Evolutionary conservation across 352 stramenopile species (phyloP), one percentile per base, ranked within the genome.

Genomic region (Thalassiosira delicatula): DNA sequence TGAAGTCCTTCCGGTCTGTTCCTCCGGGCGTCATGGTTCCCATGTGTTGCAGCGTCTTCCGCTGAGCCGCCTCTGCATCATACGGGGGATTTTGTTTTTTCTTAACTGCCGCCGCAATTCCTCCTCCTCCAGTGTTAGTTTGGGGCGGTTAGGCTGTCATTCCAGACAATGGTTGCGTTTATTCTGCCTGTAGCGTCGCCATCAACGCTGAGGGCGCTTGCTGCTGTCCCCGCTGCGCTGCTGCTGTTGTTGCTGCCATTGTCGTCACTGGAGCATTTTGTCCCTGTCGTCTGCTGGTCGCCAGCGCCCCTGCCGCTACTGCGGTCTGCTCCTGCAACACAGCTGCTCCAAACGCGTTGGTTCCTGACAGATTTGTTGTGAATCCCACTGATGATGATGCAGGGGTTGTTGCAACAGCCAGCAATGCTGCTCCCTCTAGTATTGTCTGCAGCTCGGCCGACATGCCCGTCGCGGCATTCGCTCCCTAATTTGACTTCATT

Each of bases 281-380:
- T 17, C 40, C 40, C 40, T 49, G 8, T 17, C 40, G 8, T 8
- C 40, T 21, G 9, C 7, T 21, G 5, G 9, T 12, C n/a, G 46
- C 27, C n/a, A 23, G n/a, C 19, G 46, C n/a, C 53, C 21, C 21
- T 32, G 53, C 4, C 53, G 53, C 23, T 35, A 23, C 53, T 25
- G 14, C 25, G 3, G 23, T 19, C 25, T 2, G 53, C 19, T 46
- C 7, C 14, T 27, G 25, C 46, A n/a, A 3, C 46, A 25, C 53
- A 14, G 53, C 53, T 25, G 53, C 53, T 17, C 53, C 53, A 29
- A 33, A 7, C 4, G 14, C 23, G 23, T 61, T 29, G 19, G 35
- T 61, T 33, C 53, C 23, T 33, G 53, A 17, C 23, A 61, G 53
- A 32, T 61, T 32, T 29, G 53, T 61, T 61, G 53, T 25, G 4